Percentiles rank a stretch among this genome's conserved stretches.
Conservation (phyloP, 2,329 filamentous ascomycete species). For the Fusarium succisae region DNA sequence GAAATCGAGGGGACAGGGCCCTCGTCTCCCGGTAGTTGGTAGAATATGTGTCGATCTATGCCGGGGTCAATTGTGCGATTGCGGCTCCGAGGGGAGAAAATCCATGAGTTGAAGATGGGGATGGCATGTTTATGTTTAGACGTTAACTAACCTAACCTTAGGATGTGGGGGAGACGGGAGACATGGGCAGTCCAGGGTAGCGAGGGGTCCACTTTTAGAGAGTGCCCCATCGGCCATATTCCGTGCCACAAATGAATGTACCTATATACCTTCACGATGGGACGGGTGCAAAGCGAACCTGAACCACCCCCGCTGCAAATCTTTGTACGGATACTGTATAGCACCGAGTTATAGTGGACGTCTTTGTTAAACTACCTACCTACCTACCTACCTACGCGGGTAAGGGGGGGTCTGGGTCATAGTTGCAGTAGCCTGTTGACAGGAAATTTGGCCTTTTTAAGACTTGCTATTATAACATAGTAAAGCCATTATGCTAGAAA, state of each 20-base stretch:
- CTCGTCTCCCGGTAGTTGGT: conserved; percentile 22
- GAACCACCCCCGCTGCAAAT: not conserved
- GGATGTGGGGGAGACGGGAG: conserved; percentile 23
- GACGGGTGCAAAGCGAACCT: not conserved
- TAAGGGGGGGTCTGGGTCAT: too few relatives aligned
- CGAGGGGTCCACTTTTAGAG: not conserved
- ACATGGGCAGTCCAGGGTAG: not conserved
- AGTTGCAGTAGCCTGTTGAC: too few relatives aligned
- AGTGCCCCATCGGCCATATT: conserved; percentile 11
- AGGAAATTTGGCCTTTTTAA: too few relatives aligned
- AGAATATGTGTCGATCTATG: not conserved
- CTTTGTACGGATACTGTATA: not conserved
- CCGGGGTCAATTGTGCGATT: conserved; percentile 18
- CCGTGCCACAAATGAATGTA: conserved; percentile 3
- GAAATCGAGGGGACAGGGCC: conserved; percentile 13
- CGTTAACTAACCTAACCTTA: not conserved
- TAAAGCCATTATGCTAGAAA: too few relatives aligned
- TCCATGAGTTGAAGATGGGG: conserved; percentile 19
- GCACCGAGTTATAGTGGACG: not conserved
- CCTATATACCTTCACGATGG: not conserved
- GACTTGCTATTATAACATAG: too few relatives aligned
- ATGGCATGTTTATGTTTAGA: conserved; percentile 29
- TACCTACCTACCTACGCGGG: too few relatives aligned
- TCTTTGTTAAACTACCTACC: not conserved
- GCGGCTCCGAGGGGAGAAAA: conserved; percentile 27